These are phyloP conservation scores for Geotrichum citri-aurantii DNA, from an alignment of 1,139 yeast genomes.

Conservation along the genomic window DNA sequence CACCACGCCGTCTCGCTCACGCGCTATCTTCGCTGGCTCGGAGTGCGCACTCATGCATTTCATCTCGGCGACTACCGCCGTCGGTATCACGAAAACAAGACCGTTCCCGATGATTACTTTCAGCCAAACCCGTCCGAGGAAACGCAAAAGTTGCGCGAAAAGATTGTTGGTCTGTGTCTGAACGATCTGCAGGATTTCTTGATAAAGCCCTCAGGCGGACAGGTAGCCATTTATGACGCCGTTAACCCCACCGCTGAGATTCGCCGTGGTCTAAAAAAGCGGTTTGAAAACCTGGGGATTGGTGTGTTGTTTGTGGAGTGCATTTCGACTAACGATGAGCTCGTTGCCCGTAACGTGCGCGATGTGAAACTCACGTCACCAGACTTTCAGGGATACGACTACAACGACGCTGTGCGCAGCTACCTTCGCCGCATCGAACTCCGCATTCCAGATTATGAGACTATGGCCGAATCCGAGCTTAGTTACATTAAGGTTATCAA, in stretches of 20 bases:
- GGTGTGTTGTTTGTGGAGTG: slow-evolving; percentile 86
- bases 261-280: slow-evolving; percentile 52
- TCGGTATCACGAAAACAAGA: slow-evolving; percentile 38
- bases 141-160: slow-evolving; percentile 52
- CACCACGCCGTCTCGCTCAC: slow-evolving; percentile 87
- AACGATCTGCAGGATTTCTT: slow-evolving; percentile 68
- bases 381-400: slow-evolving; percentile 73
- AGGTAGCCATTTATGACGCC: slow-evolving; percentile 94
- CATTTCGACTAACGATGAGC: slow-evolving; percentile 64
- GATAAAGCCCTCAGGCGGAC: slow-evolving; percentile 65
- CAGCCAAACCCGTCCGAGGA: slow-evolving; percentile 55
- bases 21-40: slow-evolving; percentile 85
- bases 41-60: slow-evolving; percentile 86
- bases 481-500: slow-evolving; percentile 78
- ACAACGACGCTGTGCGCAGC: slow-evolving; percentile 39
- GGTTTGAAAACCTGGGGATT: slow-evolving; percentile 44
- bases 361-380: slow-evolving; percentile 81
- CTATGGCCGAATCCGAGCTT: slow-evolving; percentile 47
- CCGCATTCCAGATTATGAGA: slow-evolving; percentile 44
- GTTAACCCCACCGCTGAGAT: slow-evolving; percentile 75
- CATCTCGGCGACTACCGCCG: slow-evolving; percentile 89
- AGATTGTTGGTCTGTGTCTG: slow-evolving; percentile 59
- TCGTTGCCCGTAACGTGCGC: slow-evolving; percentile 70
- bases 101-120: slow-evolving; percentile 66
- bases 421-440: slow-evolving; percentile 43